Evolutionary conservation across 225 moss, liverwort and hornwort species (phyloP), one percentile per base, ranked within the genome.

Genomic region (Thuidium tamariscinum): DNA sequence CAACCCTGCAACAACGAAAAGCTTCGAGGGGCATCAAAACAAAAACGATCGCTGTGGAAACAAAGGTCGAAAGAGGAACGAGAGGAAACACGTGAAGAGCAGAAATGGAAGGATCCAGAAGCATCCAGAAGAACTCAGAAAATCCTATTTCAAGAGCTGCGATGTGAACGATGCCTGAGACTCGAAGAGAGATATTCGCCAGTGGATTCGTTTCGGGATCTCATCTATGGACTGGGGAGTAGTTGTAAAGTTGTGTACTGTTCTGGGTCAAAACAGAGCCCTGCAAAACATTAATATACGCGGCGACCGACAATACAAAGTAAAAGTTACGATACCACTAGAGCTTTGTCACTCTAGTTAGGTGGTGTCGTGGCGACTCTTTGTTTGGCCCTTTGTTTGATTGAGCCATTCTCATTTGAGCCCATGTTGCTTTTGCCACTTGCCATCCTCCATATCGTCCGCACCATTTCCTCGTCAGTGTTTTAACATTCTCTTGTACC

Each of bases 261-360:
- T 76, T 76, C 76, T 54, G 18, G 36, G 87, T 87, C 89, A 87
- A 83, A 74, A 67, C 48, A 29, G 41, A 27, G 27, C 79, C 10
- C n/a, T 46, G 48, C 41, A 5, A 32, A 11, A 11, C 61, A 52
- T 69, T 19, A 13, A 5, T 25, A 21, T 72, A 66, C 80, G 80
- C 83, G 80, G 83, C 83, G 80, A n/a, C 46, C 83, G 80, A n/a
- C 46, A 30, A 65, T 72, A 74, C 84, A 87, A 90, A 75, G 76
- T 80, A 83, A 86, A 89, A 83, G 87, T 46, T 55, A 8, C 46
- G 32, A 16, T 52, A 25, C 57, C 16, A 25, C 62, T 34, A n/a
- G 46, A 74, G 75, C 62, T 44, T 82, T 21, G 42, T 74, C 55
- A 42, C 51, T 10, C 11, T 37, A 5, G 62, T 6, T 84, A 77